phyloP scores from a whole-genome alignment of 140 eudicot genomes.

The Senecio squalidus region DNA sequence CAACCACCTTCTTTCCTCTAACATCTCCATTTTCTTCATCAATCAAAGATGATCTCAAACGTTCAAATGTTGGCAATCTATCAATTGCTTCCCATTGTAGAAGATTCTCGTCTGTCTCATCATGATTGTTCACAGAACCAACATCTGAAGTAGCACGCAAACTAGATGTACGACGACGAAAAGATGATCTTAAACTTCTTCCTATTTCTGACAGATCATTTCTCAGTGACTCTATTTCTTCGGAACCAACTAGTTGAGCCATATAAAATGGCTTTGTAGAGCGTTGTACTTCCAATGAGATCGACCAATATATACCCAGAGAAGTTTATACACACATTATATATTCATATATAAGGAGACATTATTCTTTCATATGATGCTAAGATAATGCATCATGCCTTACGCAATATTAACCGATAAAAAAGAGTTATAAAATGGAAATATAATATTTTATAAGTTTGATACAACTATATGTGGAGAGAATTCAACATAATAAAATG shows the following conservation, averaged over 20 bases:
- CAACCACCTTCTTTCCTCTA: slow-evolving; percentile 36
- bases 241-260: slow-evolving; percentile 34
- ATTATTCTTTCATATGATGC: too few species aligned
- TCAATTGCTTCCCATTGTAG: slow-evolving; percentile 40
- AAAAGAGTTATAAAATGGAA: too few species aligned
- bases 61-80: slow-evolving; percentile 38
- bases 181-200: slow-evolving; percentile 33
- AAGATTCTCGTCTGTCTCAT: slow-evolving; percentile 16
- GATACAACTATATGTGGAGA: too few species aligned
- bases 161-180: slow-evolving; percentile 17
- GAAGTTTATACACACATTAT: not conserved
- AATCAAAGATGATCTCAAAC: slow-evolving; percentile 39
- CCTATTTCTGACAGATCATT: slow-evolving; percentile 25
- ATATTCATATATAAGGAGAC: too few species aligned
- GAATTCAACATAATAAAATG: too few species aligned
- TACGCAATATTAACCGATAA: too few species aligned
- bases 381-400: too few species aligned
- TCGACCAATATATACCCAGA: slow-evolving; percentile 6
- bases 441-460: too few species aligned
- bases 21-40: slow-evolving; percentile 33
- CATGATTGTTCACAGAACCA: slow-evolving; percentile 16
- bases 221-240: slow-evolving; percentile 25
- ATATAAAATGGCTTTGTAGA: slow-evolving; percentile 17
- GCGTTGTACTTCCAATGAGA: slow-evolving; percentile 11
- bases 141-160: slow-evolving; percentile 25